These are phyloP conservation scores for Paraglomus brasilianum DNA, from an alignment of 192 early-diverging fungal species.

Conservation along the genomic window DNA sequence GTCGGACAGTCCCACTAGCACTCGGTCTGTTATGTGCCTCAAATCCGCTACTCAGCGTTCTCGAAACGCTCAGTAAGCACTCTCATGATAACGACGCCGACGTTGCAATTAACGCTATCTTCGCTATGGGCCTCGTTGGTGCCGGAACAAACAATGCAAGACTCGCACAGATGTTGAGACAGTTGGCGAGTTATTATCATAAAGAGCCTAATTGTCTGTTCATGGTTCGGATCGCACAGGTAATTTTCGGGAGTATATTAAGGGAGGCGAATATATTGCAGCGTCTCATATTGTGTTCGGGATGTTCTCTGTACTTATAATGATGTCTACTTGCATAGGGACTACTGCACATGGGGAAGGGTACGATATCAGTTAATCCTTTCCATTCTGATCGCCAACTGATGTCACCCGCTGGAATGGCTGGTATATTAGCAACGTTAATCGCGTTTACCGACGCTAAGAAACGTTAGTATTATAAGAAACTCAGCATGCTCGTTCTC, in stretches of 20 bases:
- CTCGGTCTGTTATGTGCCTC: conserved; percentile 94
- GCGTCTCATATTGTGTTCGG: too few species aligned
- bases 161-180: conserved; percentile 95
- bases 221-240: conserved; percentile 81
- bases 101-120: conserved; percentile 93
- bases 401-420: conserved; percentile 85
- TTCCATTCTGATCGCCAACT: conserved; percentile 90
- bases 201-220: conserved; percentile 90
- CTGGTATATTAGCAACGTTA: conserved; percentile 84
- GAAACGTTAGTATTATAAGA: conserved; percentile 55
- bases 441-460: conserved; percentile 91
- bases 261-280: too few species aligned
- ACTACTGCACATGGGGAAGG: conserved; percentile 96
- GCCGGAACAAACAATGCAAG: conserved; percentile 99
- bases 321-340: conserved; percentile 45
- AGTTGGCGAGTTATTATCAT: conserved; percentile 95
- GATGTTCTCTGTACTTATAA: background rate
- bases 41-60: conserved; percentile 87
- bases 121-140: conserved; percentile 98
- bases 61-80: conserved; percentile 96
- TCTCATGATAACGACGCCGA: conserved; percentile 98
- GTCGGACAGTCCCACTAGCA: conserved; percentile 91
- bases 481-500: conserved; percentile 2
- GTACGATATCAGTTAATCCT: conserved; percentile 95
- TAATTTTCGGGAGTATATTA: conserved; percentile 15